A percentile compares a stretch with the other conserved stretches of the same genome.
Conservation (phyloP, 305 asterid genomes). For the Solanum hybrid region DNA sequence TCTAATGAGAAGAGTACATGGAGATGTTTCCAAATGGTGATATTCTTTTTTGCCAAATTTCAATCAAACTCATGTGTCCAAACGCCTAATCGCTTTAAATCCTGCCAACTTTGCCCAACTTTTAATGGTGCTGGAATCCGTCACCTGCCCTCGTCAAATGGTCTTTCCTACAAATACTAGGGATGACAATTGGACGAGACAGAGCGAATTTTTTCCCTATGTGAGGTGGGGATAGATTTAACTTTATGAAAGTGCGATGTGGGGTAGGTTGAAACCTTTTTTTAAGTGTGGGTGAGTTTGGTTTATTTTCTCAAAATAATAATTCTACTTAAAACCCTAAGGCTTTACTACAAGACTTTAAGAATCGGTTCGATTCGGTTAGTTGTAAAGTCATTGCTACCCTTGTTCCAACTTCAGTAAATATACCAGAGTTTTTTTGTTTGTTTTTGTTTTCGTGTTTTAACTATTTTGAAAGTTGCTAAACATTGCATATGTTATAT, state of each 20-base stretch:
- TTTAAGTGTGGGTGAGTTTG: background rate
- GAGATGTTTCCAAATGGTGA: background rate
- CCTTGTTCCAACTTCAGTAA: background rate
- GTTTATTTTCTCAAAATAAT: background rate
- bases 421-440: background rate
- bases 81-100: background rate
- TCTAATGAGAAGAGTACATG: background rate
- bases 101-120: background rate
- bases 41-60: background rate
- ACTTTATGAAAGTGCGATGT: background rate
- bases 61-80: background rate
- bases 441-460: background rate
- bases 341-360: background rate
- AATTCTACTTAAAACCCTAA: background rate
- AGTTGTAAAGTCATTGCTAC: background rate
- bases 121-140: background rate
- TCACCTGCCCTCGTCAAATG: background rate
- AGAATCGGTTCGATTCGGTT: background rate
- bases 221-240: background rate
- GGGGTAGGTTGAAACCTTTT: too few species aligned
- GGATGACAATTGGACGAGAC: background rate
- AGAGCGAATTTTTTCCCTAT: accelerated
- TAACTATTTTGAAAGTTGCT: background rate
- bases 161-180: background rate
- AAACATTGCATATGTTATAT: background rate